phyloP scores from a whole-genome alignment of 371 early-diverging fungal species.

The Smittium culicis region DNA sequence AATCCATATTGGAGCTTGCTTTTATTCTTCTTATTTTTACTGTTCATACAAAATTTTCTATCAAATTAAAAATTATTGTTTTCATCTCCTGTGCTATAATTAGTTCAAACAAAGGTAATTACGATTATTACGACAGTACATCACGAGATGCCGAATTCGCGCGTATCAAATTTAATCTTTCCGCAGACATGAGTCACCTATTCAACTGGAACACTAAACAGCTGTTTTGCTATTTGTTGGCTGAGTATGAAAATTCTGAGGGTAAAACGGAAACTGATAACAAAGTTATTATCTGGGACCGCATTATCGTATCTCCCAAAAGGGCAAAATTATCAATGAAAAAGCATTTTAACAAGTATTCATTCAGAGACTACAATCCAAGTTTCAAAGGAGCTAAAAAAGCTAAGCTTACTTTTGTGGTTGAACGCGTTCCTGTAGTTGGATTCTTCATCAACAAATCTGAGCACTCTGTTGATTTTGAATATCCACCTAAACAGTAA shows the following conservation, averaged over 20 bases:
- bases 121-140: conserved; percentile 47
- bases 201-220: conserved; percentile 97
- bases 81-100: background rate
- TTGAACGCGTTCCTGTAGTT: conserved; percentile 78
- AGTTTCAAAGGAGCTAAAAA: conserved; percentile 27
- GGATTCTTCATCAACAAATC: conserved; percentile 32
- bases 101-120: conserved; percentile 15
- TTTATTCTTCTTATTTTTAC: background rate
- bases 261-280: conserved; percentile 41
- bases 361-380: conserved; percentile 33
- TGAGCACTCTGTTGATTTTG: background rate
- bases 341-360: conserved; percentile 58
- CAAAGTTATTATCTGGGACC: conserved; percentile 84
- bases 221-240: conserved; percentile 73
- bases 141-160: conserved; percentile 51
- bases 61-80: background rate
- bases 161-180: conserved; percentile 49
- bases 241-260: conserved; percentile 54
- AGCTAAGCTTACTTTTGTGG: conserved; percentile 67
- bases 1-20: background rate
- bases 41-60: background rate
- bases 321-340: conserved; percentile 46
- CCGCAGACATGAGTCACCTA: conserved; percentile 68
- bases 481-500: background rate
- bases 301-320: conserved; percentile 56